A percentile compares a stretch with the other conserved stretches of the same genome.
Evolutionary conservation across 768 basidiomycete species (phyloP).

Genomic region (Tephrocybe sp.): DNA sequence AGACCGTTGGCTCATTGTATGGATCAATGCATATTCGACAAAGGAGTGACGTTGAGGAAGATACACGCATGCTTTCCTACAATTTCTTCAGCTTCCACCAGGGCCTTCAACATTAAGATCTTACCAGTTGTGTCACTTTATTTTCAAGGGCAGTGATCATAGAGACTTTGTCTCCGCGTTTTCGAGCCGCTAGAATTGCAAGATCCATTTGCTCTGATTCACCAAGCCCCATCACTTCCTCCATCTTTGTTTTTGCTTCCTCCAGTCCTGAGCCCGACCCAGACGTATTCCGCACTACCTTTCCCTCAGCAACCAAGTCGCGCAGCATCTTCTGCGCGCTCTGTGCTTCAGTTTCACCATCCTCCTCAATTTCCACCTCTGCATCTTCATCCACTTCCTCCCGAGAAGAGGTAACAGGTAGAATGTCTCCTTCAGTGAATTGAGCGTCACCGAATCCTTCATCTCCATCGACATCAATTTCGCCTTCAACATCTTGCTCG

Average conservation of each 20-base stretch:
- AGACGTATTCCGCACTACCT: slow-evolving; percentile 27
- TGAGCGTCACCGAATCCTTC: slow-evolving; percentile 70
- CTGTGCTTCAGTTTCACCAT: slow-evolving; percentile 31
- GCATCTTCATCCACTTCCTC: slow-evolving; percentile 32
- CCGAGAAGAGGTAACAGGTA: slow-evolving; percentile 32
- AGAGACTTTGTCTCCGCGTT: slow-evolving; percentile 43
- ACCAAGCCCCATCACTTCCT: slow-evolving; percentile 38
- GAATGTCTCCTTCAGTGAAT: slow-evolving; percentile 73
- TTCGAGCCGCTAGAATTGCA: slow-evolving; percentile 48
- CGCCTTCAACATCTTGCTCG: slow-evolving; percentile 71
- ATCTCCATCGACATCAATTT: slow-evolving; percentile 78
- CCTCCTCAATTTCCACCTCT: slow-evolving; percentile 42
- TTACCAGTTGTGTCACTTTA: slow-evolving; percentile 56
- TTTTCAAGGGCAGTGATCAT: slow-evolving; percentile 56
- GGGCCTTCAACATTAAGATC: slow-evolving; percentile 13
- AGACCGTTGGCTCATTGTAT: slow-evolving; percentile 74
- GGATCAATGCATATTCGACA: slow-evolving; percentile 82
- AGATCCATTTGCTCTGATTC: slow-evolving; percentile 46
- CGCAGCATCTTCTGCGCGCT: slow-evolving; percentile 39
- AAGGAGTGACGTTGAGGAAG: slow-evolving; percentile 41
- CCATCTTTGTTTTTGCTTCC: slow-evolving; percentile 31
- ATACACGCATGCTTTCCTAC: slow-evolving; percentile 43
- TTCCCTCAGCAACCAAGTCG: slow-evolving; percentile 54
- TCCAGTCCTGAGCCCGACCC: slow-evolving; percentile 19
- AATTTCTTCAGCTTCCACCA: background rate